Conservation (phyloP, 768 basidiomycete genomes). For the Rossbeevera mucosa region DNA sequence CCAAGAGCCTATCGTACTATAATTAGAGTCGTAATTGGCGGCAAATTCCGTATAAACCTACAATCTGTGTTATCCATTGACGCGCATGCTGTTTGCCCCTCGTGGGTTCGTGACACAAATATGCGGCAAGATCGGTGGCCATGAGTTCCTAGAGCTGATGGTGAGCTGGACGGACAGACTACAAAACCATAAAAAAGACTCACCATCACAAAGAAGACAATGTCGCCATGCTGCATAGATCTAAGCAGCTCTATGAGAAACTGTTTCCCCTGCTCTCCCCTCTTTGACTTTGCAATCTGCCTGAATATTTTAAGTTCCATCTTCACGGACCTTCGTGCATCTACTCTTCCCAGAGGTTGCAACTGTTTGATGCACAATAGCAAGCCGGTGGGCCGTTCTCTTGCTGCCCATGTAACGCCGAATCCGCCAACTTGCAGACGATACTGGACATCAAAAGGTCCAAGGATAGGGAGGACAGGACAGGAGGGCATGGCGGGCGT, state of each 20-base stretch:
- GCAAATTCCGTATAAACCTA: conserved; percentile 9
- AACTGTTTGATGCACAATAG: conserved; percentile 39
- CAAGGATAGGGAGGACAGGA: conserved; percentile 20
- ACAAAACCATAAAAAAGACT: conserved; percentile 2
- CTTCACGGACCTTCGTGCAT: conserved; percentile 16
- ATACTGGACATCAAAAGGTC: conserved; percentile 23
- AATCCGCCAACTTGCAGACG: conserved; percentile 20
- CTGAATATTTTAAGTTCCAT: conserved; percentile 35
- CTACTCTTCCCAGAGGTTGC: conserved; percentile 7
- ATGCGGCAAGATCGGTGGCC: conserved; percentile 33
- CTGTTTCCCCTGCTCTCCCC: conserved; percentile 18
- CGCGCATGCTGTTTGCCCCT: conserved; percentile 27
- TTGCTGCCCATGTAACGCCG: conserved; percentile 21
- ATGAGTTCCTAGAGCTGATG: conserved; percentile 35
- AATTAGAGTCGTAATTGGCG: neutral
- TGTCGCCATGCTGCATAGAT: conserved; percentile 28
- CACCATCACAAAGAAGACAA: conserved; percentile 39
- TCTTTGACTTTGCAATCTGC: conserved; percentile 26
- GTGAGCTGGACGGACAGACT: neutral
- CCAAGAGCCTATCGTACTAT: conserved; percentile 34
- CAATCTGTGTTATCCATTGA: conserved; percentile 40
- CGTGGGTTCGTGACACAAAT: conserved; percentile 24
- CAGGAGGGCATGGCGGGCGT: neutral
- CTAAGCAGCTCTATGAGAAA: conserved; percentile 40
- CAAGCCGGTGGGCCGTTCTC: conserved; percentile 25